Evolutionary conservation across 75 land plant genomes (phyloP).

Genomic region (Chamaecyparis obtusa): DNA sequence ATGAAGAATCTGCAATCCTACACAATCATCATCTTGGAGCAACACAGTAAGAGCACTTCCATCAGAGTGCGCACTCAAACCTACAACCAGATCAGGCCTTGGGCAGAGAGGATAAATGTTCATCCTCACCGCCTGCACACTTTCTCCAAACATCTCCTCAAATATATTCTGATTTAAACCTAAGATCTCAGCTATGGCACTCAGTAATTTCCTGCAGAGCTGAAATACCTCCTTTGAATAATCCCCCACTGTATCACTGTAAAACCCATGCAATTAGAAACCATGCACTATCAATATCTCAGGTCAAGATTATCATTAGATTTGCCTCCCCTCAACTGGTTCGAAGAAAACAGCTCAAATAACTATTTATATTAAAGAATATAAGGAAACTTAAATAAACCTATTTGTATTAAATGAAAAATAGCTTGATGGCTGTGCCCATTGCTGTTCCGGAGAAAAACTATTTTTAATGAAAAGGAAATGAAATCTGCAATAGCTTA

Average conservation of each 20-base stretch:
- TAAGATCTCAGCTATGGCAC: slow-evolving; percentile 40
- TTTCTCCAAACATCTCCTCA: slow-evolving; percentile 25
- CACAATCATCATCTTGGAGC: slow-evolving; percentile 20
- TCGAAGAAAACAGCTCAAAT: too few relatives aligned
- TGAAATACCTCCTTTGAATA: slow-evolving; percentile 34
- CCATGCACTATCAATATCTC: neutral
- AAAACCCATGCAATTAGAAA: neutral
- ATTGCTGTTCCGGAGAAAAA: neutral
- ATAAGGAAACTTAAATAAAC: too few relatives aligned
- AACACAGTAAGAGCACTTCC: slow-evolving; percentile 46
- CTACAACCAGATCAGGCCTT: slow-evolving; percentile 30
- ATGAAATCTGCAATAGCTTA: neutral
- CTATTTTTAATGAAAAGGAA: too few relatives aligned
- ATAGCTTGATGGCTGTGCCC: too few relatives aligned
- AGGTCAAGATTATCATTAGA: too few relatives aligned
- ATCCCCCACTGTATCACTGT: slow-evolving; percentile 52
- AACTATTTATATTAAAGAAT: too few relatives aligned
- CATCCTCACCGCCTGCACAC: slow-evolving; percentile 25
- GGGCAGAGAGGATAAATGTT: slow-evolving; percentile 37
- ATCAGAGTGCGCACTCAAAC: slow-evolving; percentile 40
- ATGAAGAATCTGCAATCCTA: slow-evolving; percentile 36
- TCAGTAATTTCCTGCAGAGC: slow-evolving; percentile 36
- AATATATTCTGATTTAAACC: slow-evolving; percentile 22
- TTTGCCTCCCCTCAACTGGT: too few relatives aligned
- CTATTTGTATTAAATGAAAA: too few relatives aligned